Conservation (phyloP, 371 early-diverging fungal species). For the Chytridium lagenaria region DNA sequence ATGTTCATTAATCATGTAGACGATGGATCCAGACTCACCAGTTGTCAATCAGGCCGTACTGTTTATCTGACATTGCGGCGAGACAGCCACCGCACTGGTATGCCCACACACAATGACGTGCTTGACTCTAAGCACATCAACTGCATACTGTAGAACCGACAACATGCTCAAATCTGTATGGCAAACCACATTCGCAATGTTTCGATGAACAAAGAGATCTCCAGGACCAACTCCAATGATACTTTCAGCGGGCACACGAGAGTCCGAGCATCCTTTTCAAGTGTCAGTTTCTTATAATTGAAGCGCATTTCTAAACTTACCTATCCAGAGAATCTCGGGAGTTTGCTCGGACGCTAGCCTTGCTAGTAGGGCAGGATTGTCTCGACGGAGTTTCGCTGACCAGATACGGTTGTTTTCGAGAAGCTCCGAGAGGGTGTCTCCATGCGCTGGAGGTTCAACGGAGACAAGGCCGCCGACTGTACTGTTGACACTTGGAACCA, state of each 20-base stretch:
- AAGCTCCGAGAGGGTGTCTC: slow-evolving; percentile 20
- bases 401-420: slow-evolving; percentile 60
- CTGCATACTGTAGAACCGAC: slow-evolving; percentile 92
- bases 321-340: slow-evolving; percentile 93
- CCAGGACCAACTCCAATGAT: slow-evolving; percentile 68
- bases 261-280: slow-evolving; percentile 85
- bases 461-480: no score
- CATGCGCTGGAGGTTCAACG: neutral
- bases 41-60: slow-evolving; percentile 82
- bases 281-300: no score
- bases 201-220: slow-evolving; percentile 93
- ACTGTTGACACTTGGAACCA: no score
- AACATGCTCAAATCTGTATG: slow-evolving; percentile 74
- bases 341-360: slow-evolving; percentile 71
- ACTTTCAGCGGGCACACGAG: slow-evolving; percentile 79
- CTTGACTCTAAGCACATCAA: slow-evolving; percentile 88
- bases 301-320: no score
- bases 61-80: slow-evolving; percentile 59
- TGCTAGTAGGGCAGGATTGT: slow-evolving; percentile 63
- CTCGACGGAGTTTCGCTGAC: slow-evolving; percentile 55
- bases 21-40: slow-evolving; percentile 63
- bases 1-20: no score
- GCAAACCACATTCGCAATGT: slow-evolving; percentile 90
- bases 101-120: slow-evolving; percentile 94
- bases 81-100: slow-evolving; percentile 88